Percentiles rank a stretch among this genome's conserved stretches.
These are phyloP conservation scores for Aspergillus clavatus DNA, from an alignment of 2,329 filamentous ascomycete species.

Conservation along the genomic window DNA sequence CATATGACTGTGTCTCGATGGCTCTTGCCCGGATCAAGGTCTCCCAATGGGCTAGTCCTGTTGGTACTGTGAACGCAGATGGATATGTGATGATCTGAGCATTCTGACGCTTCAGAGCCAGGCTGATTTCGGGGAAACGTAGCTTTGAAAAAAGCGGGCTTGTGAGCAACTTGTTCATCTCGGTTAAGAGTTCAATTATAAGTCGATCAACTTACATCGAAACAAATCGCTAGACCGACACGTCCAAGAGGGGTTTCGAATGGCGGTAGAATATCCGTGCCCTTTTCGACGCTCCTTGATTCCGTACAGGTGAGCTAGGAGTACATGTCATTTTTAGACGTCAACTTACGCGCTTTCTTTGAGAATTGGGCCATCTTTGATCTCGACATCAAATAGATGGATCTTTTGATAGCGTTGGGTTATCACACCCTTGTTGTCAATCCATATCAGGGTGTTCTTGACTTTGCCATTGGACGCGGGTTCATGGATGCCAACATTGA, in stretches of 20 bases:
- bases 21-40: slow-evolving; percentile 71
- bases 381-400: slow-evolving; percentile 76
- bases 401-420: slow-evolving; percentile 75
- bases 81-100: slow-evolving; percentile 82
- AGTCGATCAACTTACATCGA: slow-evolving; percentile 55
- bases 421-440: slow-evolving; percentile 56
- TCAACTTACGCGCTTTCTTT: slow-evolving; percentile 53
- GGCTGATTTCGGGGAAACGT: slow-evolving; percentile 70
- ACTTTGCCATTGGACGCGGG: slow-evolving; percentile 53
- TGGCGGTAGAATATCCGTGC: slow-evolving; percentile 59
- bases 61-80: slow-evolving; percentile 83
- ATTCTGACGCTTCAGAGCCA: slow-evolving; percentile 60
- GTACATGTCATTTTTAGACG: neutral
- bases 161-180: too few species aligned
- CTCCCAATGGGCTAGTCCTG: slow-evolving; percentile 83
- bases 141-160: slow-evolving; percentile 44
- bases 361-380: slow-evolving; percentile 53
- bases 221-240: slow-evolving; percentile 79
- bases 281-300: slow-evolving; percentile 60
- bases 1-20: slow-evolving; percentile 83
- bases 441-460: slow-evolving; percentile 64
- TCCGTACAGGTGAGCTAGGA: neutral
- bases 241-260: slow-evolving; percentile 70
- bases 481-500: slow-evolving; percentile 87
- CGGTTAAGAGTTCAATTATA: neutral